Evolutionary conservation across 768 basidiomycete species (phyloP).

Genomic region (Gyrodon lividus): DNA sequence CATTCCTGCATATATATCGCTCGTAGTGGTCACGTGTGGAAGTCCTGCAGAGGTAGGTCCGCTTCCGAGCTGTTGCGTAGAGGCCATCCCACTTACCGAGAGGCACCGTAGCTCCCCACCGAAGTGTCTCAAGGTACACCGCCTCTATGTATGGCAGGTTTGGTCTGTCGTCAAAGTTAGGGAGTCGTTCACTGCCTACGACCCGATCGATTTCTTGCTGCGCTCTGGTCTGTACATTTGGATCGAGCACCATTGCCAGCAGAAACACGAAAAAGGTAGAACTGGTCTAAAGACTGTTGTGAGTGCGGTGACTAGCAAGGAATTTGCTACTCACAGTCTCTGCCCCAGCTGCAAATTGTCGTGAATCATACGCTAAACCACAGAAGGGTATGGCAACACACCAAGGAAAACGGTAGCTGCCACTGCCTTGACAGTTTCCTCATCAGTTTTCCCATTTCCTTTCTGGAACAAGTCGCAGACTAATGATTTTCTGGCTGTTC

Average conservation of each 20-base stretch:
- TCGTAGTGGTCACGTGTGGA: constrained; percentile 22
- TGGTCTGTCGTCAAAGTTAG: constrained; percentile 25
- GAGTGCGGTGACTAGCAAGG: not conserved
- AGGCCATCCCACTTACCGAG: constrained; percentile 18
- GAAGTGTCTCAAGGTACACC: constrained; percentile 29
- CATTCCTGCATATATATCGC: constrained; percentile 30
- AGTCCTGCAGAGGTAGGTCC: constrained; percentile 11
- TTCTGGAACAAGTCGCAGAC: constrained; percentile 19
- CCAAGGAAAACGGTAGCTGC: constrained; percentile 24
- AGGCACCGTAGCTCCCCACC: constrained; percentile 33
- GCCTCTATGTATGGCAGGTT: constrained; percentile 33
- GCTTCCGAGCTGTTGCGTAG: not conserved
- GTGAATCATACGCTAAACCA: not conserved
- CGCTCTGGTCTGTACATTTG: constrained; percentile 31
- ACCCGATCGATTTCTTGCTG: constrained; percentile 32
- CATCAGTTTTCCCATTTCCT: not conserved
- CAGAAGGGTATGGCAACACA: not conserved
- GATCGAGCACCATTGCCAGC: constrained; percentile 34
- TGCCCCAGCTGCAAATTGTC: constrained; percentile 17
- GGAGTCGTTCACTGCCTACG: constrained; percentile 30
- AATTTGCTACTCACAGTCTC: constrained; percentile 23
- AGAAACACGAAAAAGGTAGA: constrained; percentile 24
- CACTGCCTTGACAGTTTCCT: constrained; percentile 22
- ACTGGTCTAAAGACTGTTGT: constrained; percentile 11
- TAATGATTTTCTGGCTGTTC: constrained; percentile 21